phyloP scores from a whole-genome alignment of 2,329 filamentous ascomycete genomes.

The Colletotrichum chlorophyti region DNA sequence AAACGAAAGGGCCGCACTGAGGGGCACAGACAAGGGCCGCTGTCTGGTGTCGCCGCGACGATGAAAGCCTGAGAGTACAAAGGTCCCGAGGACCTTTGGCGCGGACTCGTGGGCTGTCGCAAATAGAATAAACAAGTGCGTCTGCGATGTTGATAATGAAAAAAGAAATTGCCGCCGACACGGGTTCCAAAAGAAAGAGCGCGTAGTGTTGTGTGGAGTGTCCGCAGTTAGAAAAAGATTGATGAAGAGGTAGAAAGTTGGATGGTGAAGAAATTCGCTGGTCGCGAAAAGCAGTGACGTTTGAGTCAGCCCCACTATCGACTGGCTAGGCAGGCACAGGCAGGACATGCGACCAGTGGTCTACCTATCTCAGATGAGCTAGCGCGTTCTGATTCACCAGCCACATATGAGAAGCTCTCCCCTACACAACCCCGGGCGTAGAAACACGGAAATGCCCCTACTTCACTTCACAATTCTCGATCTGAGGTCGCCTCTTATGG shows the following conservation, averaged over 20 bases:
- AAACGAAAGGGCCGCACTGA: too few relatives aligned
- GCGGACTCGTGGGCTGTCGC: conserved; percentile 8
- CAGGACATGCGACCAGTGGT: conserved; percentile 26
- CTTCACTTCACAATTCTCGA: too few relatives aligned
- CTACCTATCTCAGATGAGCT: conserved; percentile 12
- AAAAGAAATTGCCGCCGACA: background rate
- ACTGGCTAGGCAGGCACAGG: conserved; percentile 14
- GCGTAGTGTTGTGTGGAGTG: background rate
- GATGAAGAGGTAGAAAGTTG: background rate
- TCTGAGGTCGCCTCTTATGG: too few relatives aligned
- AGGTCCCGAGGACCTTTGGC: conserved; percentile 6
- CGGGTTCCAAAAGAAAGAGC: background rate
- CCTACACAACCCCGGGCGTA: too few relatives aligned
- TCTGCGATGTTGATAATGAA: background rate
- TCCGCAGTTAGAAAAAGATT: background rate
- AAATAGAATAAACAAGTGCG: background rate
- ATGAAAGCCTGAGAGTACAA: conserved; percentile 6
- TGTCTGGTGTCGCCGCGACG: background rate
- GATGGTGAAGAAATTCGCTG: conserved; percentile 24
- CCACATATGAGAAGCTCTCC: too few relatives aligned
- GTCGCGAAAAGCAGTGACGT: conserved; percentile 31
- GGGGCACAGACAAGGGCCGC: conserved; percentile 1
- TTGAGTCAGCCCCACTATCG: conserved; percentile 27
- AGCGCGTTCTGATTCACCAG: background rate
- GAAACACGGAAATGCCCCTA: too few relatives aligned